Base-by-base conservation (phyloP, 1,139 yeast genomes). In the Suhomyces terraborum region DNA sequence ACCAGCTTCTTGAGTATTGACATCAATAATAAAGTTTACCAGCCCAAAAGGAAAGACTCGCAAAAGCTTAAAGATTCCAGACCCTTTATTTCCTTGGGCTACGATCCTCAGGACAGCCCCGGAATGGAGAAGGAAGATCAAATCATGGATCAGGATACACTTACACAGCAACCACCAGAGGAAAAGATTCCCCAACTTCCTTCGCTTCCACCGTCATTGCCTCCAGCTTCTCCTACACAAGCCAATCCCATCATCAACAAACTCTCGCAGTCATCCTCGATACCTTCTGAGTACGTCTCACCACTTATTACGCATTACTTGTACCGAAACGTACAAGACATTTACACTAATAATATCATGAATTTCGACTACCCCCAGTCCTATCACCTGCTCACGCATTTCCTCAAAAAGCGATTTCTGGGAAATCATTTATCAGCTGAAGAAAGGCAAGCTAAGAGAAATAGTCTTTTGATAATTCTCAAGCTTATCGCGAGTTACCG, bases 331-430 rank as follows among this genome's bases (percentile, higher is more conserved):
- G 86, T 85, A 0, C 79, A 78, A 48, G 89, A 83, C 53, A 79
- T 84, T 33, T 83, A 81, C 54, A 66, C 80, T 26, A 74, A 73
- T 47, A 65, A 73, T 34, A 69, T 77, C 33, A 72, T 75, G 38
- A 77, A 84, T 32, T 82, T 81, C 52, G 82, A 82, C 55, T 83
- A 84, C 50, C 87, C 87, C 6, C 73, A 71, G 51, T 84, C 85
- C 27, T 83, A 83, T 54, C 85, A 78, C 58, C 78, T 80, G 22
- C 64, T 84, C 35, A 73, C 84, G 38, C 66, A 67, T 28, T 80
- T 80, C 50, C 63, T 83, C 41, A 77, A 79, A 48, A 63, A 61
- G 29, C 57, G 87, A 47, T 83, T 83, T 45, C 66, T 64, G 61
- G 75, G 75, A 8, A 61, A 62, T 39, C 54, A 62, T 32, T 49